Percentiles rank a stretch among this genome's conserved stretches.
These are phyloP conservation scores for Bryopsis sp. DNA, from an alignment of 139 green algal genomes.

Conservation along the genomic window DNA sequence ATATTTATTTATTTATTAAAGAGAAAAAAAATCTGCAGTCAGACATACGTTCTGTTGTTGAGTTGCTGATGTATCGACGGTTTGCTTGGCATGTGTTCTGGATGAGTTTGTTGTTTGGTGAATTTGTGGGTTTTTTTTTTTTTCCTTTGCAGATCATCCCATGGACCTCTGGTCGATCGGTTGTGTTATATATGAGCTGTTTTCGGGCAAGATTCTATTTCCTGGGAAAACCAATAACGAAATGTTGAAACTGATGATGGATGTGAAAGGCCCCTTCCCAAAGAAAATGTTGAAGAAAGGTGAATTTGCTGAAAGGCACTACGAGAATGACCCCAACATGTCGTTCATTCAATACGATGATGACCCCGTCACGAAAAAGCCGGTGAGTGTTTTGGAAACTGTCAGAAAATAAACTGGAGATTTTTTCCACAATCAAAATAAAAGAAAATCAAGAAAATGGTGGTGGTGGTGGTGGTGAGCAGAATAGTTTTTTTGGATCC, in stretches of 20 bases:
- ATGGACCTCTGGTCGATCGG: constrained; percentile 97
- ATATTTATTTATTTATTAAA: no score
- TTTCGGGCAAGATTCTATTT: constrained; percentile 94
- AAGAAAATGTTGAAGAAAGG: constrained; percentile 85
- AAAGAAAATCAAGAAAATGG: no score
- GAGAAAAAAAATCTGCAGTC: no score
- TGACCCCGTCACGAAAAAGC: constrained; percentile 65
- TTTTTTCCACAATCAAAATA: no score
- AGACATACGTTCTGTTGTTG: constrained; percentile 1
- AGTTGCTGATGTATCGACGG: no score
- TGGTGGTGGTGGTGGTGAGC: no score
- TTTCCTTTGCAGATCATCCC: constrained; percentile 50
- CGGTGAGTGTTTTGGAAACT: constrained; percentile 36
- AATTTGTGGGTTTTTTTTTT: not conserved
- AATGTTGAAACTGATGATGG: constrained; percentile 95
- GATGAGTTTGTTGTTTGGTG: no score
- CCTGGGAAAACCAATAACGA: constrained; percentile 94
- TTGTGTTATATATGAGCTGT: constrained; percentile 95
- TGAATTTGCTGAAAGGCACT: constrained; percentile 60
- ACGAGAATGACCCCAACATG: constrained; percentile 65
- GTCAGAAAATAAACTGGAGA: no score
- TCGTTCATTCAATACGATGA: constrained; percentile 66
- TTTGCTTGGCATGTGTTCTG: no score
- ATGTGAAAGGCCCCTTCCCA: constrained; percentile 87
- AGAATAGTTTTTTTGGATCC: no score